Base-by-base conservation (phyloP, 768 basidiomycete species). In the Tylopilus vinaceipallidus region DNA sequence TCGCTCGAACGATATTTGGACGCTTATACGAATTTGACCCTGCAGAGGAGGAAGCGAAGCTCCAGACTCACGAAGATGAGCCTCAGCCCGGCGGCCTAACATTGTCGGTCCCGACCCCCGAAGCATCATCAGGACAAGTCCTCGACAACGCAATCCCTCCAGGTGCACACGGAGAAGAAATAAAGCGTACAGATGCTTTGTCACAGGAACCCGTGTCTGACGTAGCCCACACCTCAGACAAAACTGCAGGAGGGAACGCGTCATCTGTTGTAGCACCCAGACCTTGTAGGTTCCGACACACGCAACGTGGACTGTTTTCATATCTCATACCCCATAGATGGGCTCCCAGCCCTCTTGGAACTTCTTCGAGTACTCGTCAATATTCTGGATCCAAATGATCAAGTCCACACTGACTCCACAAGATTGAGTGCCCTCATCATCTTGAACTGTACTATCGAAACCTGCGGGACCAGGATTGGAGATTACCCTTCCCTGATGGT, bases 381-480 rank as follows among this genome's bases (percentile, higher is more conserved):
- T 59, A 90, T 99, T 34, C 77, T 99, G 42, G 93, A 98, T 67
- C 97, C 97, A 17, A 88, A 82, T 57, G 93, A 95, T 64, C 89
- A 91, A 56, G 83, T 93, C 45, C 95, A 98, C 65, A 98, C 97
- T 3, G 97, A 98, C 66, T 92, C 94, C 4, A 97, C 95, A 45
- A 84, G 97, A 13, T 76, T 95, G 8, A 86, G 88, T 47, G 91
- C 95, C 1, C 79, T 99, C 20, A 79, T 87, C 1, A 87, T 95
- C 48, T 77, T 99, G 47, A 93, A 95, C 60, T 77, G 84, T 19
- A 88, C 91, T 3, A 84, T 98, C 46, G 92, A 98, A 66, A 82
- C 85, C 44, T 82, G 91, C 17, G 95, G 94, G 7, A 66, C 77
- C 7, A 79, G 77, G 35, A 81, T 99, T 47, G 82, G 84, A 22